Evolutionary conservation across 2,329 filamentous ascomycete species (phyloP), one percentile per base, ranked within the genome.

Genomic region (Hypoxylon sp.): DNA sequence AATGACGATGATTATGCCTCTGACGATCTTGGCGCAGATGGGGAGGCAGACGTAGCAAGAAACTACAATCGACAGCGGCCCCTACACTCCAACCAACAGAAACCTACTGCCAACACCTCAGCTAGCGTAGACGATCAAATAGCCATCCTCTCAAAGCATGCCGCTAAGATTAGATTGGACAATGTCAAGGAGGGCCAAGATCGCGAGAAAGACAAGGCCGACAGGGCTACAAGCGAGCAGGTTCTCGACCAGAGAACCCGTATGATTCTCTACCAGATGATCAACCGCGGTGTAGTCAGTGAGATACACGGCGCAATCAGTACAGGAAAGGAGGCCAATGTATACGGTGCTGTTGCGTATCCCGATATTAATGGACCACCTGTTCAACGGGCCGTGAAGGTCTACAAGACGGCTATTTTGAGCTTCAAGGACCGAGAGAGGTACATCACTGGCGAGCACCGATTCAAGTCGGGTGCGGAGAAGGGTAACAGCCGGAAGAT

Each of bases 401-500:
- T 99, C 55, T 99, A 99, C 88, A 99, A 99, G 87, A 99, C 96
- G 6, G 92, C 93, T 60, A 99, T 99, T 71, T 84, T 99, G 32
- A 94, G 97, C 24, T 99, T 99, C 89, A 98, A 98, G 83, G 96
- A 99, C 81, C 89, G 96, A 65, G 94, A 98, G 81, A 92, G 94
- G 76, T 99, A 99, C 80, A 96, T 99, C 69, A 92, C 92, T 0
- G 96, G 96, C 72, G 96, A 99, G 81, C 94, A 94, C 81, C 87
- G 96, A 24, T 99, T 99, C 85, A 89, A 93, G 73, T 87, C 90
- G 68, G 95, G 95, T 54, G 96, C 95, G 78, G 96, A 95, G 82
- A 98, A 98, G 84, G 92, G 92, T 72, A 97, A 94, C 82, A 97
- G 94, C 82, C 89, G 94, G 53, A 94, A 95, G 73, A 98, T 98